Base-by-base conservation (phyloP, 2,329 filamentous ascomycete genomes). In the Phialemonium atrogriseum region DNA sequence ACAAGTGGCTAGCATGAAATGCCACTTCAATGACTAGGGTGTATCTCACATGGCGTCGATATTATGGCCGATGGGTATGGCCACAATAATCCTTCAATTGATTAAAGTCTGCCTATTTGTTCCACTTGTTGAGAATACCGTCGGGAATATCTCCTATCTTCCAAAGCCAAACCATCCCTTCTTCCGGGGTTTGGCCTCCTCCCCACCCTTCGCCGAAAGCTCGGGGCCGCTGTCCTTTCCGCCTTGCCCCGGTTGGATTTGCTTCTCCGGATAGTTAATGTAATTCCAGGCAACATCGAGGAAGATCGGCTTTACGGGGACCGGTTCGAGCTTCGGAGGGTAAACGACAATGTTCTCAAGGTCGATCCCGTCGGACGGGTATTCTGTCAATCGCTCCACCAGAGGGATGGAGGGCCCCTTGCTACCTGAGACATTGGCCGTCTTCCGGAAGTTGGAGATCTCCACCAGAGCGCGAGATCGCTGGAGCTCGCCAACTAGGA, bases 251-350 rank as follows among this genome's bases (percentile, higher is more conserved):
- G 21, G 26, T 28, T 33, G 27, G 13, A 23, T 50, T 19, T 56
- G 44, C 45, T 76, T 76, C 20, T 77, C 78, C 0, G 88, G 87
- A 51, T 98, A 98, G 29, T 86, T 77, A 40, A 98, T 88, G 54
- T 95, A 96, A 54, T 96, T 96, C 84, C 86, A 98, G 8, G 91
- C 91, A 7, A 94, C 81, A 51, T 98, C 91, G 37, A 96, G 75
- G 67, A 96, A 96, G 20, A 96, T 69, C 17, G 91, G 91, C 64
- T 98, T 98, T 32, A 94, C 81, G 0, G 91, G 87, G 23, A 96
- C 77, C 2, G 82, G 71, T 39, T 84, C 77, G 43, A 95, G 63
- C 51, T 78, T 83, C 2, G 89, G 88, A 10, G 91, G 91, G 55
- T 88, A 95, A 5, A 78, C 73, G 27, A 96, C 88, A 16, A 98